A percentile compares a stretch with the other conserved stretches of the same genome.
phyloP scores from a whole-genome alignment of 1,284 basidiomycete species.

The Sphaerobolus stellatus region DNA sequence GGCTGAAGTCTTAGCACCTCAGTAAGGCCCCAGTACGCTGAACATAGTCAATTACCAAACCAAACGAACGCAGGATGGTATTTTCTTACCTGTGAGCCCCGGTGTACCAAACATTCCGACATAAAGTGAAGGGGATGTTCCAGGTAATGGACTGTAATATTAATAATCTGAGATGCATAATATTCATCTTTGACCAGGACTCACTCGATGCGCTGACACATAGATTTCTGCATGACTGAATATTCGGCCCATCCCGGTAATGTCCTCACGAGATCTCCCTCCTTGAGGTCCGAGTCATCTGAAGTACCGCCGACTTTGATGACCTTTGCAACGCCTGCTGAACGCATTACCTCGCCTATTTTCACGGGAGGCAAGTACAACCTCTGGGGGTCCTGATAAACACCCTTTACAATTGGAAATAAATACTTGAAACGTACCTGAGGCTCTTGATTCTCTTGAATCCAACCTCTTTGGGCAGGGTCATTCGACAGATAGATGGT shows the following conservation, averaged over 20 bases:
- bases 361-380: constrained; percentile 22
- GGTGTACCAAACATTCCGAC: constrained; percentile 28
- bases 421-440: not conserved
- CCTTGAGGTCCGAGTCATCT: constrained; percentile 18
- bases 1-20: constrained; percentile 33
- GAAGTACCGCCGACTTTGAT: constrained; percentile 21
- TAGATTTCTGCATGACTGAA: constrained; percentile 19
- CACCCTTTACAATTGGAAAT: no score
- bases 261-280: constrained; percentile 24
- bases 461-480: constrained; percentile 15
- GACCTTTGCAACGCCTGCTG: constrained; percentile 22
- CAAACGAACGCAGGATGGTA: not conserved
- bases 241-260: constrained; percentile 29
- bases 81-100: constrained; percentile 21
- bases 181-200: not conserved
- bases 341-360: constrained; percentile 24
- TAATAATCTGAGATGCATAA: not conserved
- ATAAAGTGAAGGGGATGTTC: constrained; percentile 20
- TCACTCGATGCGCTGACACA: constrained; percentile 2
- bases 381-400: constrained; percentile 10
- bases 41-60: no score
- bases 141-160: constrained; percentile 5
- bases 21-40: constrained; percentile 32
- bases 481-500: constrained; percentile 16
- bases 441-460: constrained; percentile 8